phyloP scores from a whole-genome alignment of 305 asterid species.

The Euphrasia arctica region DNA sequence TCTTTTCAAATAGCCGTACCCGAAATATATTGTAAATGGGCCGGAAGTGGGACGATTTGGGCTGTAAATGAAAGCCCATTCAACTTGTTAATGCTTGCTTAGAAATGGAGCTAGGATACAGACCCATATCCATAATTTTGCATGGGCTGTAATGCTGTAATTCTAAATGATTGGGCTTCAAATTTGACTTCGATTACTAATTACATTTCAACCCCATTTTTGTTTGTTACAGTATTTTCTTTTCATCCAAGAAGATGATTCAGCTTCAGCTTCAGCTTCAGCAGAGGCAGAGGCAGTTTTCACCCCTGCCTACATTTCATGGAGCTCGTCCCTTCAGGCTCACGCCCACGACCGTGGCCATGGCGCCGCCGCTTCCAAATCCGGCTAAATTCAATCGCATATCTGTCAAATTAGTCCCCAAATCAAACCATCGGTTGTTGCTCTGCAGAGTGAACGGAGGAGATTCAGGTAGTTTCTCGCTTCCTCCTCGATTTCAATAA shows the following conservation, averaged over 20 bases:
- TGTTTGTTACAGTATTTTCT: not conserved
- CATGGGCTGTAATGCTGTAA: not conserved
- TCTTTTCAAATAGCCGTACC: too few species aligned
- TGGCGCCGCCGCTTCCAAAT: slow-evolving; percentile 23
- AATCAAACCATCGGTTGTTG: slow-evolving; percentile 23
- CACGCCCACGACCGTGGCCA: slow-evolving; percentile 31
- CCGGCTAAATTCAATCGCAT: slow-evolving; percentile 8
- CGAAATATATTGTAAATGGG: too few species aligned
- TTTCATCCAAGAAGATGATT: slow-evolving; percentile 24
- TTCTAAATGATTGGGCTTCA: not conserved
- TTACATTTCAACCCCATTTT: not conserved
- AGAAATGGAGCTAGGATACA: too few species aligned
- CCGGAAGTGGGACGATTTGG: too few species aligned
- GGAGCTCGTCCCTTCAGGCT: slow-evolving; percentile 29
- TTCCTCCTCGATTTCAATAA: not conserved
- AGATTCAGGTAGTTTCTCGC: slow-evolving; percentile 35
- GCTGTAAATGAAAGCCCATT: too few species aligned
- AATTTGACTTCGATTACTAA: too few species aligned
- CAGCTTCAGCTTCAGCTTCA: slow-evolving; percentile 36
- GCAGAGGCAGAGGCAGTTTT: slow-evolving; percentile 22
- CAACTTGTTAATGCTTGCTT: too few species aligned
- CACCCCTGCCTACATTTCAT: slow-evolving; percentile 26
- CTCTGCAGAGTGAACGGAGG: slow-evolving; percentile 33
- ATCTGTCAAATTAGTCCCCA: slow-evolving; percentile 21
- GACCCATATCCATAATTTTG: too few species aligned